Conservation (phyloP, 164 flowering plant genomes). For the Euptelea pleiosperma region DNA sequence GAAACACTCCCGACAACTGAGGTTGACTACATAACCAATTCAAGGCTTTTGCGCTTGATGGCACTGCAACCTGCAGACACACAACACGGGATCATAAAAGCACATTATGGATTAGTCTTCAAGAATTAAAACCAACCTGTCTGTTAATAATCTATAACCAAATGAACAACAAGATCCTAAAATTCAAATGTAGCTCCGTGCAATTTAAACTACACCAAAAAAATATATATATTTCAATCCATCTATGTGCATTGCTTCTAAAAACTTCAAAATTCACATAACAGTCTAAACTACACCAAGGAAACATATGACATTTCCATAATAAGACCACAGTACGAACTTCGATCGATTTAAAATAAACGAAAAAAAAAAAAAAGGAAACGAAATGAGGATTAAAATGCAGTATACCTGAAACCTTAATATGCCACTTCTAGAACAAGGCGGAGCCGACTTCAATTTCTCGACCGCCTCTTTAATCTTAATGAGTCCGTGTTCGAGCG, state of each 20-base stretch:
- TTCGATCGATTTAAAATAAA: too few relatives aligned
- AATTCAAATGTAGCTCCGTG: not conserved
- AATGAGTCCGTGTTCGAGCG: conserved; percentile 59
- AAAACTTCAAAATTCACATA: not conserved
- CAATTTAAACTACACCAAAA: not conserved
- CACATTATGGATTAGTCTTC: too few relatives aligned
- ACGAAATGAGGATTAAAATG: not conserved
- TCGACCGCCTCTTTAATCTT: conserved; percentile 56
- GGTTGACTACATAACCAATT: conserved; percentile 71
- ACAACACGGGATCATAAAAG: too few relatives aligned
- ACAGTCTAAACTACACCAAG: too few relatives aligned
- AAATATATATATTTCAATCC: not conserved
- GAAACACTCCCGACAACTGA: conserved; percentile 50
- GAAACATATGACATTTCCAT: too few relatives aligned
- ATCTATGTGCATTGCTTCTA: not conserved
- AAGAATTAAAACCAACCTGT: not conserved
- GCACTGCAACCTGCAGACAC: conserved; percentile 65
- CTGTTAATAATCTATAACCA: not conserved
- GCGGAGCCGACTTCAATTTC: conserved; percentile 53
- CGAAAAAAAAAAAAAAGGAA: too few relatives aligned
- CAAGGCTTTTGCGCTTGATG: conserved; percentile 73
- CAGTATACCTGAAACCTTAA: conserved; percentile 67
- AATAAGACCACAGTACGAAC: too few relatives aligned
- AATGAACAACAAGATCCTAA: not conserved
- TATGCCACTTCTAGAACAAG: conserved; percentile 50